These are phyloP conservation scores for Moricandia moricandioides DNA, from an alignment of 345 rosid species.

Conservation along the genomic window DNA sequence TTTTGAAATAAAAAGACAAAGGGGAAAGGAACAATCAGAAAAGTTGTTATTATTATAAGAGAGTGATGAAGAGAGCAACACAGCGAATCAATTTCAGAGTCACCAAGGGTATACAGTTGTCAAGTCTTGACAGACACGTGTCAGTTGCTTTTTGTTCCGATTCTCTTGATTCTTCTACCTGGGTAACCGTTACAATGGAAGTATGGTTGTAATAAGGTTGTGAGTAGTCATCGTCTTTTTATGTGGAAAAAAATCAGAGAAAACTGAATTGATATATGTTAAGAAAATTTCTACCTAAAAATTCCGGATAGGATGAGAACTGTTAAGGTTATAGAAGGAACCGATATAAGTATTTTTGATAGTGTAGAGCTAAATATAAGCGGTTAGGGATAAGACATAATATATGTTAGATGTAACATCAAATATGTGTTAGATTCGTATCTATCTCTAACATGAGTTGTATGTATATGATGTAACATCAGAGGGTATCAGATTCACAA, in stretches of 20 bases:
- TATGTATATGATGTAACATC: no score
- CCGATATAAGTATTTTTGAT: no score
- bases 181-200: not conserved
- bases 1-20: conserved; percentile 30
- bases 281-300: no score
- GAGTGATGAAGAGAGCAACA: conserved; percentile 13
- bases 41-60: not conserved
- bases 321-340: no score
- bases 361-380: no score
- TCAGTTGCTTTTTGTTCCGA: not conserved
- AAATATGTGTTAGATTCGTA: no score
- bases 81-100: not conserved
- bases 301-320: no score
- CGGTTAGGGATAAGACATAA: no score
- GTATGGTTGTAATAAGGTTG: not conserved
- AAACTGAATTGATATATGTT: not conserved
- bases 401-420: no score
- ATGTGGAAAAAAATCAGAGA: not conserved
- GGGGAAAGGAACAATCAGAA: not conserved
- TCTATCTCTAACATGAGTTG: no score
- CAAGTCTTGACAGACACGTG: conserved; percentile 12
- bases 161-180: not conserved
- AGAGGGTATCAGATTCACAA: no score
- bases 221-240: not conserved
- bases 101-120: conserved; percentile 7